These are phyloP conservation scores for Alternaria viburni DNA, from an alignment of 2,329 filamentous ascomycete genomes.

Conservation along the genomic window DNA sequence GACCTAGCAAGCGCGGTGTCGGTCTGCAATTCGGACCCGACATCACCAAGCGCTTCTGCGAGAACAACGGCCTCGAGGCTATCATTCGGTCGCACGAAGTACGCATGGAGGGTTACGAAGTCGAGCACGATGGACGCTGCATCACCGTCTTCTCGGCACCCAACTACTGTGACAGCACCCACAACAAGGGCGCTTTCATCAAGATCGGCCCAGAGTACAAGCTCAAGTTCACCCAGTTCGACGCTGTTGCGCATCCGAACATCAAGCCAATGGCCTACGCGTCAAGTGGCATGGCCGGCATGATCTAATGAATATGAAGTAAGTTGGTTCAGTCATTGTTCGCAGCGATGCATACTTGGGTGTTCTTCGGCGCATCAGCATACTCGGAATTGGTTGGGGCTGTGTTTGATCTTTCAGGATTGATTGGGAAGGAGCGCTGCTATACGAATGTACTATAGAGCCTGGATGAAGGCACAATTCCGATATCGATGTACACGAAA, in stretches of 20 bases:
- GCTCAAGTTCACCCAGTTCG: slow-evolving; percentile 90
- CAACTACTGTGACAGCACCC: slow-evolving; percentile 95
- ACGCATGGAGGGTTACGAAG: slow-evolving; percentile 98
- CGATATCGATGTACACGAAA: background rate
- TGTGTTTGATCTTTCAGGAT: slow-evolving; percentile 21
- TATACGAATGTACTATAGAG: slow-evolving; percentile 19
- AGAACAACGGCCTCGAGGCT: slow-evolving; percentile 91
- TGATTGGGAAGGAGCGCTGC: slow-evolving; percentile 12
- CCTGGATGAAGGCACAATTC: background rate
- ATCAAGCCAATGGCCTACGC: slow-evolving; percentile 95
- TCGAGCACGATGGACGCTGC: slow-evolving; percentile 93
- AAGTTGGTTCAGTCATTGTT: slow-evolving; percentile 24
- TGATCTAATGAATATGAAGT: slow-evolving; percentile 62
- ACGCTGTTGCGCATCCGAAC: slow-evolving; percentile 93
- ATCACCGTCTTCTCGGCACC: slow-evolving; percentile 99
- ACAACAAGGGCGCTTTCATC: slow-evolving; percentile 98
- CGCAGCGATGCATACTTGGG: slow-evolving; percentile 45
- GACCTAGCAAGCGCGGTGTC: slow-evolving; percentile 94
- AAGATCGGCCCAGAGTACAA: slow-evolving; percentile 93
- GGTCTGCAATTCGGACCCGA: slow-evolving; percentile 97
- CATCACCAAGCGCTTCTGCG: slow-evolving; percentile 94
- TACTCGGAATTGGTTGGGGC: slow-evolving; percentile 26
- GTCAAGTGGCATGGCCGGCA: slow-evolving; percentile 77
- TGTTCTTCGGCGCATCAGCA: slow-evolving; percentile 46
- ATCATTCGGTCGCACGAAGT: slow-evolving; percentile 98